These are phyloP conservation scores for Fusarium ambrosium DNA, from an alignment of 2,329 filamentous ascomycete genomes.

Conservation along the genomic window DNA sequence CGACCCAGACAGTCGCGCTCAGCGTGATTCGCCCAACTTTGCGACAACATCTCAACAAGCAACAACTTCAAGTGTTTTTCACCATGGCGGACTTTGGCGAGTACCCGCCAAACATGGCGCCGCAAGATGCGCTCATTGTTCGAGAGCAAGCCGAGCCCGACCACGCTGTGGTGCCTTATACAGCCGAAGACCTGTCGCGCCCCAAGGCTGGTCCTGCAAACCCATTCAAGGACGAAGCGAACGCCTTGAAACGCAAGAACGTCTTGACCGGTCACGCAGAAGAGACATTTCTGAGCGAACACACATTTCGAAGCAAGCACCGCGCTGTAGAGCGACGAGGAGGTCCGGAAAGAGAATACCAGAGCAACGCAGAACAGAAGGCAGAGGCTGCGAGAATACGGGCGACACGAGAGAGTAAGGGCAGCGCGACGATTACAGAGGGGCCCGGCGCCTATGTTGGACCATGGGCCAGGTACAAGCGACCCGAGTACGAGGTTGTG, in stretches of 20 bases:
- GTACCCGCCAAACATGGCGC: slow-evolving; percentile 76
- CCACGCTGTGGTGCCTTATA: slow-evolving; percentile 74
- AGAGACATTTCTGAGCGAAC: slow-evolving; percentile 90
- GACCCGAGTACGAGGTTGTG: slow-evolving; percentile 80
- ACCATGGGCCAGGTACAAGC: slow-evolving; percentile 90
- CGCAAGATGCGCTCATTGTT: slow-evolving; percentile 73
- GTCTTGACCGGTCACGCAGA: slow-evolving; percentile 87
- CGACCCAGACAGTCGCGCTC: slow-evolving; percentile 22
- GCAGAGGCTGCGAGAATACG: slow-evolving; percentile 77
- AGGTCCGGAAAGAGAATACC: slow-evolving; percentile 68
- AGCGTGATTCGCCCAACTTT: slow-evolving; percentile 13
- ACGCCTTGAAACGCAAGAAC: slow-evolving; percentile 80
- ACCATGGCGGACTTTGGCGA: slow-evolving; percentile 73
- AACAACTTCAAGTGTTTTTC: slow-evolving; percentile 3
- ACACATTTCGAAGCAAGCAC: slow-evolving; percentile 90
- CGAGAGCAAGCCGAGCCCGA: slow-evolving; percentile 67
- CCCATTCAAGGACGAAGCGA: slow-evolving; percentile 77
- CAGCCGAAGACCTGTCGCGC: slow-evolving; percentile 79
- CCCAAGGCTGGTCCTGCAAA: slow-evolving; percentile 78
- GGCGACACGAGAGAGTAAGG: slow-evolving; percentile 86
- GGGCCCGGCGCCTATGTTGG: slow-evolving; percentile 91
- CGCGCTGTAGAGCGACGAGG: slow-evolving; percentile 81
- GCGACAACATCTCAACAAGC: slow-evolving; percentile 18
- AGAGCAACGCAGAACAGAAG: slow-evolving; percentile 72
- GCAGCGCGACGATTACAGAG: slow-evolving; percentile 85